phyloP scores from a whole-genome alignment of 768 basidiomycete species.

The Boletus huronensis region DNA sequence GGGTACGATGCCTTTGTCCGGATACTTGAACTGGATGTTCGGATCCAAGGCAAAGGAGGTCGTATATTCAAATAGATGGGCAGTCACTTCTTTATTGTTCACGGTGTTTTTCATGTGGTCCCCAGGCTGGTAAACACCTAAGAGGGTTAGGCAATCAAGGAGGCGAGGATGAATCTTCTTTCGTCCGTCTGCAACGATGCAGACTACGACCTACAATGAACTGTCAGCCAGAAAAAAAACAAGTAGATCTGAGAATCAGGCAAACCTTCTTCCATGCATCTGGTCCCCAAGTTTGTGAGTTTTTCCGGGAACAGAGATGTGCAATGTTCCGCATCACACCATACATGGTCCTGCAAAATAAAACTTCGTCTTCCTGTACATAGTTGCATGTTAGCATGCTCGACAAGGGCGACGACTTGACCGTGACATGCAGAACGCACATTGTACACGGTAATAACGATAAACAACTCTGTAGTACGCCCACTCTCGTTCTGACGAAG shows the following conservation, averaged over 20 bases:
- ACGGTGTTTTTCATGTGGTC: constrained; percentile 60
- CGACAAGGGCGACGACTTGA: background rate
- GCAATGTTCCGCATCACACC: constrained; percentile 91
- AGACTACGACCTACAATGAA: constrained; percentile 71
- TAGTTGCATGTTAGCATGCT: constrained; percentile 9
- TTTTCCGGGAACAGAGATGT: constrained; percentile 79
- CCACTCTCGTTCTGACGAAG: constrained; percentile 79
- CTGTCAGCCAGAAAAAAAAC: background rate
- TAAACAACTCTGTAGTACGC: constrained; percentile 84
- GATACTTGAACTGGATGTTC: constrained; percentile 79
- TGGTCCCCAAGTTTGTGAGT: constrained; percentile 92
- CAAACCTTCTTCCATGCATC: constrained; percentile 93
- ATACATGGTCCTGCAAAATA: constrained; percentile 91
- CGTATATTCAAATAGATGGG: constrained; percentile 83
- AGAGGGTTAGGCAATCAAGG: constrained; percentile 83
- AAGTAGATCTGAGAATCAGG: background rate
- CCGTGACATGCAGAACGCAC: constrained; percentile 46
- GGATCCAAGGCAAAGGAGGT: constrained; percentile 77
- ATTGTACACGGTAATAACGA: constrained; percentile 96
- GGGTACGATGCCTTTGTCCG: constrained; percentile 90
- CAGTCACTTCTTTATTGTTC: constrained; percentile 69
- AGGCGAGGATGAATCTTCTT: constrained; percentile 80
- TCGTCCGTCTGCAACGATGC: constrained; percentile 87
- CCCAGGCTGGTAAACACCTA: constrained; percentile 86
- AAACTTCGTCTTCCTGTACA: constrained; percentile 75